Conservation (phyloP, 1,139 yeast genomes). For the Candida tunisiensis region DNA sequence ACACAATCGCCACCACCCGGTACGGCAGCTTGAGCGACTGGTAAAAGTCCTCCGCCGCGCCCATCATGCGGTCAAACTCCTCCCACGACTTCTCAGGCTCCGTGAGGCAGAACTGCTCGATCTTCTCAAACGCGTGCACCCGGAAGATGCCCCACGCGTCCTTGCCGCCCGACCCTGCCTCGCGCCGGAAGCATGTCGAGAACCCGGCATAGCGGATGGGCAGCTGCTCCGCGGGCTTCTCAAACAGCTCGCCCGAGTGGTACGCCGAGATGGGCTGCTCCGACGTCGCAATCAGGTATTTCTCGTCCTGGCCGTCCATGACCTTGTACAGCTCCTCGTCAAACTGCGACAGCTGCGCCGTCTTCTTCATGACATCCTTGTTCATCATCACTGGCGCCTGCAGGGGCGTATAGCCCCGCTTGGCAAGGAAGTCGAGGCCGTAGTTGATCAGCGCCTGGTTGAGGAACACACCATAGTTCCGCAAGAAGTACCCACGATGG, state of each 20-base stretch:
- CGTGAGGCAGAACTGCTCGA: constrained; percentile 88
- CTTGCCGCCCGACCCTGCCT: constrained; percentile 98
- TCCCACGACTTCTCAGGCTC: constrained; percentile 98
- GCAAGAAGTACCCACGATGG: constrained; percentile 94
- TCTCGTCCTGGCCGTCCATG: constrained; percentile 92
- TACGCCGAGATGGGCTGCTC: constrained; percentile 99
- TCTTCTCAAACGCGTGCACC: constrained; percentile 95
- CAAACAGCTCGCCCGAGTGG: constrained; percentile 98
- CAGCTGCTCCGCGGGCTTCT: constrained; percentile 89
- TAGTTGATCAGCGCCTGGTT: constrained; percentile 97
- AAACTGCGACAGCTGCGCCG: constrained; percentile 95
- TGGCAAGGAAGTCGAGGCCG: constrained; percentile 72
- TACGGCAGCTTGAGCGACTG: constrained; percentile 84
- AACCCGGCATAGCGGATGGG: constrained; percentile 92
- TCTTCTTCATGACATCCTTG: constrained; percentile 98
- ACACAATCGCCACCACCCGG: constrained; percentile 94
- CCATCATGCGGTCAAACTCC: constrained; percentile 93
- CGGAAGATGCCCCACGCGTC: constrained; percentile 99
- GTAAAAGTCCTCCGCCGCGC: constrained; percentile 81
- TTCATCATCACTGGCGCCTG: constrained; percentile 99
- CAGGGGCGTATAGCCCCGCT: constrained; percentile 71
- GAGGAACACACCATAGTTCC: constrained; percentile 89
- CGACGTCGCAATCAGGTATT: constrained; percentile 93
- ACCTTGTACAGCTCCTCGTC: constrained; percentile 98
- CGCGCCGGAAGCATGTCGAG: constrained; percentile 98